phyloP scores from a whole-genome alignment of 768 basidiomycete genomes.

The Tremella fuciformis region DNA sequence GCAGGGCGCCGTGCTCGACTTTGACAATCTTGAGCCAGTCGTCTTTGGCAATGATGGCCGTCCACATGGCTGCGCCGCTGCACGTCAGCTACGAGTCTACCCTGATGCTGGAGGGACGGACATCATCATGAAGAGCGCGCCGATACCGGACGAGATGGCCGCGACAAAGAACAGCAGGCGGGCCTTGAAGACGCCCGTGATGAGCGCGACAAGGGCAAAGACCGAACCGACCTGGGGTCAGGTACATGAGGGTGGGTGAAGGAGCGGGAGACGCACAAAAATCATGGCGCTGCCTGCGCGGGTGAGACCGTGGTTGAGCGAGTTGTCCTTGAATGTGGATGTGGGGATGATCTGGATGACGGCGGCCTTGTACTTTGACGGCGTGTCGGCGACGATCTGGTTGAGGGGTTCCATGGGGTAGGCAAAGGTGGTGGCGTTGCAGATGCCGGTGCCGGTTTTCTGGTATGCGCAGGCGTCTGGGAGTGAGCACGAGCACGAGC shows the following conservation, averaged over 20 bases:
- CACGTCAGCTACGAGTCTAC: slow-evolving; percentile 4
- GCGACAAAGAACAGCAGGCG: slow-evolving; percentile 45
- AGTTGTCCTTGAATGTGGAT: slow-evolving; percentile 31
- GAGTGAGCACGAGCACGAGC: slow-evolving; percentile 1
- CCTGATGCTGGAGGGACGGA: slow-evolving; percentile 20
- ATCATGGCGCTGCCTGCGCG: slow-evolving; percentile 40
- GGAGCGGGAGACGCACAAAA: slow-evolving; percentile 36
- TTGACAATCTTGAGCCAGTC: slow-evolving; percentile 35
- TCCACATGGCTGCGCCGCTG: slow-evolving; percentile 50
- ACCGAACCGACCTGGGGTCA: slow-evolving; percentile 39
- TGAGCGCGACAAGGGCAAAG: slow-evolving; percentile 36
- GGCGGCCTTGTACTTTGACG: slow-evolving; percentile 29
- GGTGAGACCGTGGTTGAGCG: slow-evolving; percentile 35
- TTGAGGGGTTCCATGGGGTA: slow-evolving; percentile 42
- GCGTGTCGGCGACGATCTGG: slow-evolving; percentile 39
- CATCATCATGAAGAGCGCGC: slow-evolving; percentile 38
- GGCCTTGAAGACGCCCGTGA: slow-evolving; percentile 41
- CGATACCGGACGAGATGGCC: slow-evolving; percentile 30
- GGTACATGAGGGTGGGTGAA: neutral
- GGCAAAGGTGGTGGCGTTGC: slow-evolving; percentile 44
- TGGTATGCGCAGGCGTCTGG: slow-evolving; percentile 46
- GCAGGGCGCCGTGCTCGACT: slow-evolving; percentile 22
- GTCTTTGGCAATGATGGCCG: slow-evolving; percentile 46
- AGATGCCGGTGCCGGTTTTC: slow-evolving; percentile 40
- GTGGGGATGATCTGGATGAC: slow-evolving; percentile 33